Conservation (phyloP, 768 basidiomycete species). For the Tulasnella sp. region DNA sequence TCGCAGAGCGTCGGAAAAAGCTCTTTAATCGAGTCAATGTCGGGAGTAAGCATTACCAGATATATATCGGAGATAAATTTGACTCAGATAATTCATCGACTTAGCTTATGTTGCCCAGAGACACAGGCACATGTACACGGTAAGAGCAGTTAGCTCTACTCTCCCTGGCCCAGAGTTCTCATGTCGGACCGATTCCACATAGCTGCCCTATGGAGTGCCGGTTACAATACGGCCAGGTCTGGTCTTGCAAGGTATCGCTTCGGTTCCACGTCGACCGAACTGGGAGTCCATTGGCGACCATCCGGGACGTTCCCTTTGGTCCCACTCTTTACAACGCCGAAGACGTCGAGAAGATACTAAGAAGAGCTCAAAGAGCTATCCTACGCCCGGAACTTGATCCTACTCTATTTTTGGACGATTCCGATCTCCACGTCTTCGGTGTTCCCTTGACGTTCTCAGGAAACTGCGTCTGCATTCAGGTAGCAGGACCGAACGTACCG, state of each 20-base stretch:
- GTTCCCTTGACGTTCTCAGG: slow-evolving; percentile 51
- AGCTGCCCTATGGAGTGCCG: slow-evolving; percentile 50
- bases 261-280: slow-evolving; percentile 42
- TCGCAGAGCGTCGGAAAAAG: slow-evolving; percentile 77
- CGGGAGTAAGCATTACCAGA: slow-evolving; percentile 40
- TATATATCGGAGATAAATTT: too few species aligned
- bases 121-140: slow-evolving; percentile 78
- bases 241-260: slow-evolving; percentile 46
- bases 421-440: background rate
- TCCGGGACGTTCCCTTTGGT: slow-evolving; percentile 35
- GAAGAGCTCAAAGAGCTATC: slow-evolving; percentile 38
- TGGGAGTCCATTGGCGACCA: slow-evolving; percentile 30
- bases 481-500: slow-evolving; percentile 61
- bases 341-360: slow-evolving; percentile 36
- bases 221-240: slow-evolving; percentile 38
- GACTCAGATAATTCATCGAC: background rate
- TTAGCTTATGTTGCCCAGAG: slow-evolving; percentile 68
- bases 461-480: slow-evolving; percentile 61
- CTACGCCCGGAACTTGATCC: slow-evolving; percentile 36
- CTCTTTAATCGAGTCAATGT: slow-evolving; percentile 76
- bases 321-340: slow-evolving; percentile 9
- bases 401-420: slow-evolving; percentile 26
- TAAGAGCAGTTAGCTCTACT: slow-evolving; percentile 38
- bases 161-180: background rate
- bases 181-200: slow-evolving; percentile 39